Percentiles rank a stretch among this genome's conserved stretches.
These are phyloP conservation scores for Phytophthora pluvialis DNA, from an alignment of 352 stramenopile genomes.

Conservation along the genomic window DNA sequence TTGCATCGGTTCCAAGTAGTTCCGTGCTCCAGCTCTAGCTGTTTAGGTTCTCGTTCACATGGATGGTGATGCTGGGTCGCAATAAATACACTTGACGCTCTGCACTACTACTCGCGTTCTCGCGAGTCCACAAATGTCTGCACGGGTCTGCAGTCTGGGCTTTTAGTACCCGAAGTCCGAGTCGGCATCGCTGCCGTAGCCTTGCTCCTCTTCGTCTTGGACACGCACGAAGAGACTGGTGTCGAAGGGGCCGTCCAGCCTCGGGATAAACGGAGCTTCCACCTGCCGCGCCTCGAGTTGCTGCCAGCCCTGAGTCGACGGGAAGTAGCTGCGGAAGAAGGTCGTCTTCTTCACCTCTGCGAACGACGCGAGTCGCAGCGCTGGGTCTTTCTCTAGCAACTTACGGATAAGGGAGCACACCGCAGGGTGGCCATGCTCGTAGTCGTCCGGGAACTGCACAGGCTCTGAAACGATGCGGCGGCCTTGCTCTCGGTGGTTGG, in stretches of 20 bases:
- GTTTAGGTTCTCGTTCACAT: slow-evolving; percentile 1
- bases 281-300: slow-evolving; percentile 49
- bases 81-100: slow-evolving; percentile 41
- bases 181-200: slow-evolving; percentile 47
- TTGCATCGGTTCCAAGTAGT: neutral
- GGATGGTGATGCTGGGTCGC: slow-evolving; percentile 2
- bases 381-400: slow-evolving; percentile 61
- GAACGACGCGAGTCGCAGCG: slow-evolving; percentile 49
- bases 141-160: slow-evolving; percentile 31
- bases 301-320: slow-evolving; percentile 47
- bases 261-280: slow-evolving; percentile 61
- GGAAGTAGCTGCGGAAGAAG: slow-evolving; percentile 64
- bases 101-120: slow-evolving; percentile 30
- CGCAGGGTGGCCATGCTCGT: slow-evolving; percentile 43
- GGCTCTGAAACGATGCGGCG: slow-evolving; percentile 65
- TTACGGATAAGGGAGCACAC: slow-evolving; percentile 54
- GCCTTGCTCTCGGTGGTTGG: slow-evolving; percentile 73
- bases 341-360: slow-evolving; percentile 41
- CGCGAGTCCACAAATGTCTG: slow-evolving; percentile 28
- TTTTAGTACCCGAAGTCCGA: slow-evolving; percentile 51
- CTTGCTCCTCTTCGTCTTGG: slow-evolving; percentile 47
- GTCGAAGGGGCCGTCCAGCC: slow-evolving; percentile 65
- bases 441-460: slow-evolving; percentile 64
- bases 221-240: slow-evolving; percentile 65
- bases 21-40: slow-evolving; percentile 13